A percentile compares a stretch with the other conserved stretches of the same genome.
Evolutionary conservation across 345 rosid genomes (phyloP).

Genomic region (Hirschfeldia incana): DNA sequence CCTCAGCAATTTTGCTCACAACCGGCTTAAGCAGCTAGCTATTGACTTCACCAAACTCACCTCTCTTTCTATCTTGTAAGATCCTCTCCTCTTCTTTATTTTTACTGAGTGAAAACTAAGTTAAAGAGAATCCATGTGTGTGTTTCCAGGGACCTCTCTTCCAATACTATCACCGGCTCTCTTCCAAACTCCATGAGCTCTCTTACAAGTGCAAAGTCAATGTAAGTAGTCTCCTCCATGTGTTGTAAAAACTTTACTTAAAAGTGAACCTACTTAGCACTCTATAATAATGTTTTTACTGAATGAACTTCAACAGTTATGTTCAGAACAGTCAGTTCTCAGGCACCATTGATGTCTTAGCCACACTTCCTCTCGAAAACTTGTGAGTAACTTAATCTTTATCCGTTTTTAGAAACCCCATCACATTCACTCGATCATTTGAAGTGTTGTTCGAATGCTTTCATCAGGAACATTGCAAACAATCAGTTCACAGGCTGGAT

Average conservation of each 20-base stretch:
- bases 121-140: slow-evolving; percentile 1
- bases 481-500: slow-evolving; percentile 92
- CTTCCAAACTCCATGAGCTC: slow-evolving; percentile 66
- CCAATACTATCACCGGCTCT: slow-evolving; percentile 59
- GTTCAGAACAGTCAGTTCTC: slow-evolving; percentile 90
- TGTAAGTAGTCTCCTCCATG: slow-evolving; percentile 48
- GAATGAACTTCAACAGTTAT: slow-evolving; percentile 51
- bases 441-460: slow-evolving; percentile 16
- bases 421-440: background rate
- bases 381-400: slow-evolving; percentile 64
- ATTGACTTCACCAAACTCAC: slow-evolving; percentile 71
- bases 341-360: slow-evolving; percentile 79
- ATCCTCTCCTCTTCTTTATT: slow-evolving; percentile 11
- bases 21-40: slow-evolving; percentile 61
- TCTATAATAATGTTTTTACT: slow-evolving; percentile 25
- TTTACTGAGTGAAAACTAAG: background rate
- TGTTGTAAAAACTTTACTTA: background rate
- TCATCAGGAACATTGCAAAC: slow-evolving; percentile 68
- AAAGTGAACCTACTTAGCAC: slow-evolving; percentile 5
- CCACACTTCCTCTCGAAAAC: slow-evolving; percentile 70
- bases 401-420: slow-evolving; percentile 17
- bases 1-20: slow-evolving; percentile 76
- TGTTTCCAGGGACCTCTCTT: slow-evolving; percentile 81
- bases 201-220: slow-evolving; percentile 62
- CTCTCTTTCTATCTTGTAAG: slow-evolving; percentile 81